phyloP scores from a whole-genome alignment of 1,284 basidiomycete species.

The Heterobasidion annosum region DNA sequence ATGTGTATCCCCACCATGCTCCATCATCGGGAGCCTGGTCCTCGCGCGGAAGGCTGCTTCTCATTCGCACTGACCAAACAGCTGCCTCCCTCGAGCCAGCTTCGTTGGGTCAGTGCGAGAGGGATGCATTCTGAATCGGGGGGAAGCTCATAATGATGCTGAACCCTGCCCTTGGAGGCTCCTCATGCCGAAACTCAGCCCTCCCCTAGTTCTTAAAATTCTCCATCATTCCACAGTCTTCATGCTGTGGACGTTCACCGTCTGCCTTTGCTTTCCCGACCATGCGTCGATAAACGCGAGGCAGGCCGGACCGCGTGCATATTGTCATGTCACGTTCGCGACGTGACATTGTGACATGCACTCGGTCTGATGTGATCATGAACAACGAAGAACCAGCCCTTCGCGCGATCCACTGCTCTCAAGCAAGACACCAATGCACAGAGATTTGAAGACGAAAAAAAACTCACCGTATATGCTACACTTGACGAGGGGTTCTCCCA shows the following conservation, averaged over 20 bases:
- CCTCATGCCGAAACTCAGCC: not conserved
- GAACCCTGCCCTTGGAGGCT: not conserved
- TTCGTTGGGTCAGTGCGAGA: not conserved
- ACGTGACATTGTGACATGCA: not conserved
- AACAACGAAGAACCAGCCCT: not conserved
- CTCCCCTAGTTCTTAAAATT: not conserved
- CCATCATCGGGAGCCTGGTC: not conserved
- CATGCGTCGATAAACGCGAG: not conserved
- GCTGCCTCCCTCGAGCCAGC: not conserved
- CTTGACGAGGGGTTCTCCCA: not conserved
- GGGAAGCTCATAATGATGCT: not conserved
- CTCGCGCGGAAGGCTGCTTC: not conserved
- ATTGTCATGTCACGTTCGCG: not conserved
- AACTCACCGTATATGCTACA: not conserved
- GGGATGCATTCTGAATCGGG: not conserved
- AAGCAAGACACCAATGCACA: not conserved
- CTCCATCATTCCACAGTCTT: not conserved
- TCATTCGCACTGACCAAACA: not conserved
- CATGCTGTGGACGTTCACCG: not conserved
- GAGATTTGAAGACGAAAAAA: not conserved
- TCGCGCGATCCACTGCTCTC: not conserved
- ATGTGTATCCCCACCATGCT: too few relatives aligned
- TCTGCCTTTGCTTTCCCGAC: not conserved
- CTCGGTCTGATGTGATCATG: not conserved
- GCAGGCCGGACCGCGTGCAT: not conserved